These are phyloP conservation scores for Wickerhamomyces chaumierensis DNA, from an alignment of 805 yeast genomes.

Conservation along the genomic window DNA sequence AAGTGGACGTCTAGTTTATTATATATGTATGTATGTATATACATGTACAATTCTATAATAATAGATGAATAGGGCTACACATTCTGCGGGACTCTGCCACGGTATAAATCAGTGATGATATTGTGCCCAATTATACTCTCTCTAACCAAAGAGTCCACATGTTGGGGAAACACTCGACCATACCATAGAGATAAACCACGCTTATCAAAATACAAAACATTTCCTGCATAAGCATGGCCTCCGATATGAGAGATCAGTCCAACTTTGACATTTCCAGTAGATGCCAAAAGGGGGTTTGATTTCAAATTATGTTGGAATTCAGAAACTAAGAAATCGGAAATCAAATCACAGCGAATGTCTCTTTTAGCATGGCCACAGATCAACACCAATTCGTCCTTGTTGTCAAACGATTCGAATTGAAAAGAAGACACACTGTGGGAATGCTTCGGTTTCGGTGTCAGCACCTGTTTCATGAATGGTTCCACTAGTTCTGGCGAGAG, in stretches of 20 bases:
- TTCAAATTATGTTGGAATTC: slow-evolving; percentile 38
- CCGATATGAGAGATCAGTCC: slow-evolving; percentile 71
- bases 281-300: slow-evolving; percentile 20
- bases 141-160: slow-evolving; percentile 54
- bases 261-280: slow-evolving; percentile 19
- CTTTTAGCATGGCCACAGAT: slow-evolving; percentile 59
- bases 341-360: slow-evolving; percentile 54
- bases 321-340: slow-evolving; percentile 45
- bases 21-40: background rate
- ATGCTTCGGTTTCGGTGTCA: slow-evolving; percentile 21
- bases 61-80: no score
- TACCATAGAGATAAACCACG: slow-evolving; percentile 48
- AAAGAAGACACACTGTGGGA: slow-evolving; percentile 13
- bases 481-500: slow-evolving; percentile 8
- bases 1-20: slow-evolving; percentile 27
- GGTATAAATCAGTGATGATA: slow-evolving; percentile 44
- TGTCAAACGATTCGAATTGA: slow-evolving; percentile 13
- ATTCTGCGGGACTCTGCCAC: slow-evolving; percentile 33
- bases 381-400: slow-evolving; percentile 23
- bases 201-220: slow-evolving; percentile 44
- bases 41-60: background rate
- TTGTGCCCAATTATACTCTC: slow-evolving; percentile 38
- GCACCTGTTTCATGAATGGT: slow-evolving; percentile 29
- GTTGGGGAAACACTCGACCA: slow-evolving; percentile 57
- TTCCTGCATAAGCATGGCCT: slow-evolving; percentile 83